Base-by-base conservation (phyloP, 2,329 filamentous ascomycete genomes). In the Tolypocladium ovalisporum region DNA sequence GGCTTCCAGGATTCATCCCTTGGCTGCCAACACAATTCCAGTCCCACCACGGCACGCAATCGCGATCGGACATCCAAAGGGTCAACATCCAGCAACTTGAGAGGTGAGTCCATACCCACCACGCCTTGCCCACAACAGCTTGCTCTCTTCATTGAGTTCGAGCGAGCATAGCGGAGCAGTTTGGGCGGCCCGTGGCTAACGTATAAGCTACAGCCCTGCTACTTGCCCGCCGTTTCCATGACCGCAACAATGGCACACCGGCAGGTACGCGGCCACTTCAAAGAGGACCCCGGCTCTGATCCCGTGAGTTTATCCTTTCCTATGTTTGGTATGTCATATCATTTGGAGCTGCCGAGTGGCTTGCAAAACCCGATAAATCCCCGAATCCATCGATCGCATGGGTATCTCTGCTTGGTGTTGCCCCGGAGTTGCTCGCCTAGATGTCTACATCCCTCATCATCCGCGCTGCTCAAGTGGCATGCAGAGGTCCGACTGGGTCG, bases 181-280 rank as follows among this genome's bases (percentile, higher is more conserved):
- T n/a, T 49, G 40, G 19, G 24, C 54, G 34, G 13, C 39, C 44
- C 10, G 19, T 24, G 27, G 36, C 55, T 56, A 56, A 56, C 35
- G 1, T 24, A 47, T 35, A 36, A 42, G 52, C 42, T 22, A 40
- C 24, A 57, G 44, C 17, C 27, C 39, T 42, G 24, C 40, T n/a
- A 15, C 36, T 42, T 19, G 29, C 19, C 32, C 54, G 52, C 52
- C 51, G 40, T 35, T 47, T 58, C 56, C 22, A 60, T 60, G 61
- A 62, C 60, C 15, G 61, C 61, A 40, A 37, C 61, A 32, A 62
- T 62, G 61, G 42, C 61, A n/a, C 60, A 62, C 54, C 60, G 60
- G 56, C 61, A 61, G 44, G 58, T 58, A 54, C 61, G 61, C 58
- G 57, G 61, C 17, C 58, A 62, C 19, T 61, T 61, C 56, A 62